Conservation (phyloP, 1,284 basidiomycete species). For the Malassezia brasiliensis region DNA sequence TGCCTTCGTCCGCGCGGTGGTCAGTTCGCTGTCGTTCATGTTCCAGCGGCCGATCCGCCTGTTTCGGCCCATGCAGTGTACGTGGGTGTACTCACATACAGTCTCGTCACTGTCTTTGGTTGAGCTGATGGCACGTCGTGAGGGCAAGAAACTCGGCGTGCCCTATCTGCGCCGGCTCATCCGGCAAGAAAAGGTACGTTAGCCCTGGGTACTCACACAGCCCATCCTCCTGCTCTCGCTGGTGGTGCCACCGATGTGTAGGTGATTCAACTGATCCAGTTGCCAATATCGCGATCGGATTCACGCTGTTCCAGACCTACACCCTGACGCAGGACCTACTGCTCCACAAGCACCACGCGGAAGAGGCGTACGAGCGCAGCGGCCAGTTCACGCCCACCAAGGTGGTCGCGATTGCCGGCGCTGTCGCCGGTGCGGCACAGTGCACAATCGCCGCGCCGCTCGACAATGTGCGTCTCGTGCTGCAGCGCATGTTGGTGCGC, state of each 20-base stretch:
- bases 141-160: constrained; percentile 39
- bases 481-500: constrained; percentile 28
- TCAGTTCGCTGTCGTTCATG: constrained; percentile 48
- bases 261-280: constrained; percentile 11
- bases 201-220: constrained; percentile 2
- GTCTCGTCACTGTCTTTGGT: constrained; percentile 46
- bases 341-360: constrained; percentile 6
- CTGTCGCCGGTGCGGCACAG: constrained; percentile 49
- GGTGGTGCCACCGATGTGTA: constrained; percentile 42
- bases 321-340: constrained; percentile 31
- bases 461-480: constrained; percentile 49
- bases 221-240: constrained; percentile 24
- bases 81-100: not conserved
- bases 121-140: constrained; percentile 48
- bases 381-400: constrained; percentile 30
- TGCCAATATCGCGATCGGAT: constrained; percentile 47
- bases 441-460: constrained; percentile 49
- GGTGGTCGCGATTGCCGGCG: constrained; percentile 42
- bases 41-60: constrained; percentile 49
- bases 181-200: constrained; percentile 30
- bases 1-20: constrained; percentile 38
- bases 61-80: constrained; percentile 47
- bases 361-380: not conserved
- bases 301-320: constrained; percentile 48
- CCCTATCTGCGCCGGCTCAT: constrained; percentile 46